These are phyloP conservation scores for Neoboletus magnificus DNA, from an alignment of 768 basidiomycete genomes.

Conservation along the genomic window DNA sequence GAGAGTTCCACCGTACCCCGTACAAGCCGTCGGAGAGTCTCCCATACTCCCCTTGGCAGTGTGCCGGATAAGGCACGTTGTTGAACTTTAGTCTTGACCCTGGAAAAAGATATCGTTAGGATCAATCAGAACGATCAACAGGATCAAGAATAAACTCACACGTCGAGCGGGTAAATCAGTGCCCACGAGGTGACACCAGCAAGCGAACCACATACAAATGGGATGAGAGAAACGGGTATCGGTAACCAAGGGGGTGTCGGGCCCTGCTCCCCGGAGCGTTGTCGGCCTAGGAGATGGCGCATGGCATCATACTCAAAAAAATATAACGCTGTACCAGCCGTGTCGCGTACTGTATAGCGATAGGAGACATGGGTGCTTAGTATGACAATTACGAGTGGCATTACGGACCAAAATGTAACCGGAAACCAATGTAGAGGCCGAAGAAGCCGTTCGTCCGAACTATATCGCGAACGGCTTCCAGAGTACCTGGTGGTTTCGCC, in stretches of 20 bases:
- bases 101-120: conserved; percentile 28
- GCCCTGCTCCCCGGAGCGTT: conserved; percentile 76
- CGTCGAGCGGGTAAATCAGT: conserved; percentile 90
- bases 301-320: conserved; percentile 94
- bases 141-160: conserved; percentile 49
- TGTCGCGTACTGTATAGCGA: conserved; percentile 69
- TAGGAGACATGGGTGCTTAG: conserved; percentile 5
- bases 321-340: conserved; percentile 84
- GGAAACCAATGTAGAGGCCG: conserved; percentile 81
- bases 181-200: conserved; percentile 91
- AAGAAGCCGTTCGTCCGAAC: conserved; percentile 56
- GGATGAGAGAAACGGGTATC: conserved; percentile 72
- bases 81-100: conserved; percentile 95
- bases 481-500: conserved; percentile 72
- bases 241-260: conserved; percentile 83
- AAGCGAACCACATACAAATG: conserved; percentile 87
- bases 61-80: conserved; percentile 85
- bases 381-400: not conserved
- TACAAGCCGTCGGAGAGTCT: conserved; percentile 75
- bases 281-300: conserved; percentile 80
- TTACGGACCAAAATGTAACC: conserved; percentile 74
- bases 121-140: not conserved
- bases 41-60: conserved; percentile 62
- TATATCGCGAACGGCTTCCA: conserved; percentile 78
- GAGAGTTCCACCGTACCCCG: conserved; percentile 51